Percentiles rank a stretch among this genome's conserved stretches.
Evolutionary conservation across 2,329 filamentous ascomycete species (phyloP).

Genomic region (Bipolaris sorokiniana): DNA sequence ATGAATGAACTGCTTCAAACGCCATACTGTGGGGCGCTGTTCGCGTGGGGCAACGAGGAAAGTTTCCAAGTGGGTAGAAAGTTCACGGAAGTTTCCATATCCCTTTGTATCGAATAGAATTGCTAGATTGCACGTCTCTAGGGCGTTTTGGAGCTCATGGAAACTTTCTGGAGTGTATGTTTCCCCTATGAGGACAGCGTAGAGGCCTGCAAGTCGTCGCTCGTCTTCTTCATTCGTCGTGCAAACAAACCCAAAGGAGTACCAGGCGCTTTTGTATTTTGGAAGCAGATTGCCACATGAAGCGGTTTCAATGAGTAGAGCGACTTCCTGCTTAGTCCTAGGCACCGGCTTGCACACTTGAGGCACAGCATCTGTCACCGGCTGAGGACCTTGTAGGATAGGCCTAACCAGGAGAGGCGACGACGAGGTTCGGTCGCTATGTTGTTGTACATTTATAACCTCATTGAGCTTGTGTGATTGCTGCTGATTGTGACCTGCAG

Average conservation of each 20-base stretch:
- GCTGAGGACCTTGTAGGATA: not conserved
- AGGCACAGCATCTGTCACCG: not conserved
- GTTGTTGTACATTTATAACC: too few species aligned
- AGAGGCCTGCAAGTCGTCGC: slow-evolving; percentile 13
- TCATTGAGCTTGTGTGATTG: not conserved
- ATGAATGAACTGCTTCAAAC: slow-evolving; percentile 26
- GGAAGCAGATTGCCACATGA: not conserved
- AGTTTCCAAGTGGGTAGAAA: slow-evolving; percentile 9
- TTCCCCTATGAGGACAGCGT: slow-evolving; percentile 13
- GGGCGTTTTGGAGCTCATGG: slow-evolving; percentile 12
- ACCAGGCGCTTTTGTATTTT: slow-evolving; percentile 8
- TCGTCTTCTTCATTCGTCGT: slow-evolving; percentile 14
- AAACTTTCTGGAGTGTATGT: slow-evolving; percentile 7
- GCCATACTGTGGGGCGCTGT: slow-evolving; percentile 20
- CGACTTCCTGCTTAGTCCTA: slow-evolving; percentile 4
- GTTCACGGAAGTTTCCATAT: not conserved
- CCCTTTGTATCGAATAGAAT: slow-evolving; percentile 16
- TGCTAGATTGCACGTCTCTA: slow-evolving; percentile 7
- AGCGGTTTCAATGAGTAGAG: slow-evolving; percentile 5
- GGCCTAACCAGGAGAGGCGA: not conserved
- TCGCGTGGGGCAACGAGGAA: slow-evolving; percentile 15
- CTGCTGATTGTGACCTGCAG: not conserved
- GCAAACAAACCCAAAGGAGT: slow-evolving; percentile 25
- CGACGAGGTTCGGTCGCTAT: not conserved
- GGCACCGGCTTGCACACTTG: slow-evolving; percentile 6